phyloP scores from a whole-genome alignment of 306 rosid genomes.

The Erythrophleum fordii region DNA sequence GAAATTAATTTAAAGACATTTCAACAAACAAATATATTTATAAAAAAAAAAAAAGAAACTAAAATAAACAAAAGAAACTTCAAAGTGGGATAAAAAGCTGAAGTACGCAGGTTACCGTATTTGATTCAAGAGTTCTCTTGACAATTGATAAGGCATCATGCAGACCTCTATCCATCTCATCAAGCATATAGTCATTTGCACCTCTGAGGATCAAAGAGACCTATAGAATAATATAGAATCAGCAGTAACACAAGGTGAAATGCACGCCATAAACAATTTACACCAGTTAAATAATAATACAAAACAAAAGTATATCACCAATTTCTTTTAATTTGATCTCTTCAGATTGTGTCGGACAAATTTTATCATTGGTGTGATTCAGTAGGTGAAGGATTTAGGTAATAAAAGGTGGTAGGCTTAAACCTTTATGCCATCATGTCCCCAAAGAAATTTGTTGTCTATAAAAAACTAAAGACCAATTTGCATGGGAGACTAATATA shows the following conservation, averaged over 20 bases:
- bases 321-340: not conserved
- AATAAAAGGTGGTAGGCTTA: not conserved
- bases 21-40: not conserved
- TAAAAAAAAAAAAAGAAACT: not conserved
- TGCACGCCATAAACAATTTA: constrained; percentile 26
- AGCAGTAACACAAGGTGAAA: not conserved
- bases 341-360: not conserved
- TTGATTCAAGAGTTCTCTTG: constrained; percentile 96
- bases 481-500: not conserved
- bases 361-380: not conserved
- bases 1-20: not conserved
- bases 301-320: not conserved
- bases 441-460: not conserved
- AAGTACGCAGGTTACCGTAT: constrained; percentile 58
- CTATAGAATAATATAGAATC: constrained; percentile 45
- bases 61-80: not conserved
- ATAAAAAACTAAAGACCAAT: not conserved
- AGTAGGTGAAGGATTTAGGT: not conserved
- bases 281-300: not conserved
- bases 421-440: not conserved
- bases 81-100: not conserved
- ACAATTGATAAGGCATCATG: constrained; percentile 92
- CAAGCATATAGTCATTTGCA: constrained; percentile 98
- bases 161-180: constrained; percentile 97
- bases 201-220: constrained; percentile 92